These are phyloP conservation scores for Corylus americana DNA, from an alignment of 306 rosid species.

Conservation along the genomic window DNA sequence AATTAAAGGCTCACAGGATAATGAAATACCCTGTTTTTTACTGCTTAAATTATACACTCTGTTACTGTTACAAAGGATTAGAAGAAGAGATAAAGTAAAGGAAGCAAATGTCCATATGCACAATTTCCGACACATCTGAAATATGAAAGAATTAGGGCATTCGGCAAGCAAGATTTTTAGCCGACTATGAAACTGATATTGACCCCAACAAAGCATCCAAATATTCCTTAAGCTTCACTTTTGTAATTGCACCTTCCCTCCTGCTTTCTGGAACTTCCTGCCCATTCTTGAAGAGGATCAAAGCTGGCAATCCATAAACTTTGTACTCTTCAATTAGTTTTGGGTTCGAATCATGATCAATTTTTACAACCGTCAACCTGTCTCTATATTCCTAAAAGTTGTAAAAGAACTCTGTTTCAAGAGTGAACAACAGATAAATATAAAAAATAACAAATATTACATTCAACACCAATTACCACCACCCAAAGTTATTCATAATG, in stretches of 20 bases:
- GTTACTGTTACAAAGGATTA: not conserved
- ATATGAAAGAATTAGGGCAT: not conserved
- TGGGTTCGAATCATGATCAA: slow-evolving; percentile 88
- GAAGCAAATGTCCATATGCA: not conserved
- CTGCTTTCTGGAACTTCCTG: slow-evolving; percentile 77
- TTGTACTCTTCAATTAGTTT: slow-evolving; percentile 63
- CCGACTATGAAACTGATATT: slow-evolving; percentile 49
- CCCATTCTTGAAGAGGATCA: slow-evolving; percentile 78
- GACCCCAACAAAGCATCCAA: slow-evolving; percentile 67
- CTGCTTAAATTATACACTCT: not conserved
- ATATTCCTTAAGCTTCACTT: slow-evolving; percentile 69
- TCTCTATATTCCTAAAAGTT: slow-evolving; percentile 72
- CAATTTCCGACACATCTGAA: not conserved
- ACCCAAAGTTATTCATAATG: not conserved
- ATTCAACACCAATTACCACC: not conserved
- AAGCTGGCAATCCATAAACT: slow-evolving; percentile 77
- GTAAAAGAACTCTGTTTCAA: not conserved
- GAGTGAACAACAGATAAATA: not conserved
- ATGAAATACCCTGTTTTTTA: too few species aligned
- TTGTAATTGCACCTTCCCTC: slow-evolving; percentile 86
- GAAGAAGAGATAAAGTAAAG: not conserved
- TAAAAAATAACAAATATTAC: not conserved
- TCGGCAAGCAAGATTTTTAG: not conserved
- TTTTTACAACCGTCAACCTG: slow-evolving; percentile 68
- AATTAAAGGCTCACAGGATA: too few species aligned